These are phyloP conservation scores for Stephania yunnanensis DNA, from an alignment of 164 flowering plant species.

Conservation along the genomic window DNA sequence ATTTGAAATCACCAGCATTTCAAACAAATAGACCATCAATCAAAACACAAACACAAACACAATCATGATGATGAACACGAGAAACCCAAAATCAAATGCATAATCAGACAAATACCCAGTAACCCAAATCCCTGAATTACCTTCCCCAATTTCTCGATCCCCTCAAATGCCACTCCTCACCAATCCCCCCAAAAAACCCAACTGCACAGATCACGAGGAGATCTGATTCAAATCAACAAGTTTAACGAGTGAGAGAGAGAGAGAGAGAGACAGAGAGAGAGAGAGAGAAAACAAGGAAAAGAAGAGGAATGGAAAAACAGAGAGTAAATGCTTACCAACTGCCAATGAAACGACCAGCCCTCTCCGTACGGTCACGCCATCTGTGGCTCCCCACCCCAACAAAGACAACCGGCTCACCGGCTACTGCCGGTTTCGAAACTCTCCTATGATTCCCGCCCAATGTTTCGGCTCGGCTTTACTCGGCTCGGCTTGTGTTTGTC, in stretches of 20 bases:
- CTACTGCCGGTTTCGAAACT: slow-evolving; percentile 1
- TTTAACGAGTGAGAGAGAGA: background rate
- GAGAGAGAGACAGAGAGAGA: no score
- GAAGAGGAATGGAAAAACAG: slow-evolving; percentile 19
- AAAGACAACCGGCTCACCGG: slow-evolving; percentile 17
- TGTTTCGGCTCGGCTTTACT: background rate
- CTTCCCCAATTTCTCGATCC: background rate
- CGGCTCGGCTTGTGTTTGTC: background rate
- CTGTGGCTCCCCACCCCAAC: background rate
- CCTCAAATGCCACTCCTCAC: background rate
- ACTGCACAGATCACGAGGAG: background rate
- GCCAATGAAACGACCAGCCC: slow-evolving; percentile 48
- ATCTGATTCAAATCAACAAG: slow-evolving; percentile 6
- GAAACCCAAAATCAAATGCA: background rate
- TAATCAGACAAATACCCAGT: background rate
- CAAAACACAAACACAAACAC: background rate
- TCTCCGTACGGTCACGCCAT: slow-evolving; percentile 35
- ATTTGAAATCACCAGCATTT: background rate
- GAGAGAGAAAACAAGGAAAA: background rate
- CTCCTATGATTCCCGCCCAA: slow-evolving; percentile 20
- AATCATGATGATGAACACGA: background rate
- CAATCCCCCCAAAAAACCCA: background rate
- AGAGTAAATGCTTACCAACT: slow-evolving; percentile 65
- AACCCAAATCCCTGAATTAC: slow-evolving; percentile 2
- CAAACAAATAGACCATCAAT: background rate